Evolutionary conservation across 1,284 basidiomycete genomes (phyloP).

Genomic region (Phlebopus sp.): DNA sequence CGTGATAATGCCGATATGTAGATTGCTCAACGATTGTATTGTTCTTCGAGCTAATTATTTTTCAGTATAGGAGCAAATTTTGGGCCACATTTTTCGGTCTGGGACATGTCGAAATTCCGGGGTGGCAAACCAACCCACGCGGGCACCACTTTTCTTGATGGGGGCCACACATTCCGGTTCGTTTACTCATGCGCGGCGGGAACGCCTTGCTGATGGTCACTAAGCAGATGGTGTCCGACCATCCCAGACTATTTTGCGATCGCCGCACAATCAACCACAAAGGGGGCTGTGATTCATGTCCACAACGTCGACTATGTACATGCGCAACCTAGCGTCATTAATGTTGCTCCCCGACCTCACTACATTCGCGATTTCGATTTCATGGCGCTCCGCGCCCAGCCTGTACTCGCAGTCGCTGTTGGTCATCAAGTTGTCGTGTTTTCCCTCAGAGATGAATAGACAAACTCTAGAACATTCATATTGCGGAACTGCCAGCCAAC

Average conservation of each 20-base stretch:
- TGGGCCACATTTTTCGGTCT: slow-evolving; percentile 65
- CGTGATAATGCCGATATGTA: slow-evolving; percentile 63
- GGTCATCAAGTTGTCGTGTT: slow-evolving; percentile 54
- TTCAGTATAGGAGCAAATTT: slow-evolving; percentile 70
- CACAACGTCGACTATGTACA: slow-evolving; percentile 63
- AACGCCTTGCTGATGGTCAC: slow-evolving; percentile 8
- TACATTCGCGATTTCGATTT: slow-evolving; percentile 75
- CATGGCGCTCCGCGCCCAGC: slow-evolving; percentile 52
- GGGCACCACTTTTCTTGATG: slow-evolving; percentile 62
- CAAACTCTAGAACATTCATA: slow-evolving; percentile 4
- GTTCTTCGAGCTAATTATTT: slow-evolving; percentile 7
- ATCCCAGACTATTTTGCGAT: slow-evolving; percentile 74
- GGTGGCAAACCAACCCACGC: slow-evolving; percentile 67
- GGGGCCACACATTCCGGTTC: slow-evolving; percentile 66
- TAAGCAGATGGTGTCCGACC: slow-evolving; percentile 68
- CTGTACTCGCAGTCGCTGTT: slow-evolving; percentile 63
- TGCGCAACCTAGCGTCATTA: slow-evolving; percentile 58
- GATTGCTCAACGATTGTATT: neutral
- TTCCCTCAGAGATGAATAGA: slow-evolving; percentile 45
- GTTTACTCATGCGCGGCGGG: slow-evolving; percentile 10
- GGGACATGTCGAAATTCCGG: slow-evolving; percentile 67
- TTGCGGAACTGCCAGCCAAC: slow-evolving; percentile 4
- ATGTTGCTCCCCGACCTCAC: slow-evolving; percentile 57
- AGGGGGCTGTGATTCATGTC: slow-evolving; percentile 66
- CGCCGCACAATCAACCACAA: slow-evolving; percentile 52